Evolutionary conservation across 129 eudicot species (phyloP).

Genomic region (Kitagawia praeruptora): DNA sequence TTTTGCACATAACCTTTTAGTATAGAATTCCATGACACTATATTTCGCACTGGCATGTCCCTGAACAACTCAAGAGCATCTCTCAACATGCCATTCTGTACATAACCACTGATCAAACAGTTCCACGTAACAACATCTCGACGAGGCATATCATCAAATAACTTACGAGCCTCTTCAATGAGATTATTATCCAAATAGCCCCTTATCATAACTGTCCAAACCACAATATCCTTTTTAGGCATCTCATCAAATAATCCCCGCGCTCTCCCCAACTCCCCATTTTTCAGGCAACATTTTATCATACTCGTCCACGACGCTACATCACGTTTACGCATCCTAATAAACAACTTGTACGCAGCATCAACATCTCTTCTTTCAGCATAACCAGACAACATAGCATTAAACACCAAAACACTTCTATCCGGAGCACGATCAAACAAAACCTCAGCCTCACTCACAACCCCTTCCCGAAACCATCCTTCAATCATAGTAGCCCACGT

Average conservation of each 20-base stretch:
- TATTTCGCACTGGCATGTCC: constrained; percentile 50
- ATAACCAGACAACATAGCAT: constrained; percentile 54
- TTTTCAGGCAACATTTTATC: constrained; percentile 30
- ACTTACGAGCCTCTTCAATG: constrained; percentile 31
- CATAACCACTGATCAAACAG: constrained; percentile 52
- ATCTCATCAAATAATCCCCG: constrained; percentile 32
- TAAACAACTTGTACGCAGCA: constrained; percentile 38
- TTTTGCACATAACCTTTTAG: constrained; percentile 48
- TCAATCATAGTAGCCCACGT: constrained; percentile 47
- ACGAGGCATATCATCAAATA: constrained; percentile 37
- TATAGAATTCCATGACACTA: constrained; percentile 58
- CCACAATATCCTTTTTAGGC: constrained; percentile 38
- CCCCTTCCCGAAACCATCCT: constrained; percentile 40
- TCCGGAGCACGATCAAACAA: constrained; percentile 27
- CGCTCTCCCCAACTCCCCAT: constrained; percentile 39
- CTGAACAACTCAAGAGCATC: constrained; percentile 44
- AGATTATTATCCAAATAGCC: constrained; percentile 31
- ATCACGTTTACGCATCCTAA: constrained; percentile 35
- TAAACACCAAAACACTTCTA: constrained; percentile 35
- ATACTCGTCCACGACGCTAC: constrained; percentile 64
- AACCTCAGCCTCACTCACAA: constrained; percentile 35
- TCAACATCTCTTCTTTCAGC: constrained; percentile 36
- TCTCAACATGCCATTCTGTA: constrained; percentile 25
- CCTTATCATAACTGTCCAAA: constrained; percentile 42
- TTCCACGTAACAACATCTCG: constrained; percentile 62